Evolutionary conservation across 768 basidiomycete genomes (phyloP), one percentile per base, ranked within the genome.

Genomic region (Glaciozyma martinii): DNA sequence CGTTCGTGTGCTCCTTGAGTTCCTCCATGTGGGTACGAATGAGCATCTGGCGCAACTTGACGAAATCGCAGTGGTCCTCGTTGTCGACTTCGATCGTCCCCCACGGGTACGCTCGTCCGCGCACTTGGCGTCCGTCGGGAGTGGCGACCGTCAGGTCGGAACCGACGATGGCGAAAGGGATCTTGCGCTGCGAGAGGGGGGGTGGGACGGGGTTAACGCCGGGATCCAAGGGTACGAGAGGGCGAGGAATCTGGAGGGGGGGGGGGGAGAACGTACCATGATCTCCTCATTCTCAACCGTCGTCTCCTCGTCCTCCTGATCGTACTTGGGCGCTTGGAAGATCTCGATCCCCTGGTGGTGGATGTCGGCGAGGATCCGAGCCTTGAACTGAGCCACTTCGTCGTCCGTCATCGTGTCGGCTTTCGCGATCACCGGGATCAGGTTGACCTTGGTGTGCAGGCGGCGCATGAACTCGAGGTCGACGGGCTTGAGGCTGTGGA

Each of bases 11-110:
- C 79, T 98, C 95, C 74, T 94, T 82, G 71, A 99, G 82, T 77
- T 99, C 95, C 77, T 99, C 95, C 95, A 99, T 99, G 77, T 98
- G 95, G 15, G 94, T 98, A 62, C 95, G 84, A 71, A 99, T 88
- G 44, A 99, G 87, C 95, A 99, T 98, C 78, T 98, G 95, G 59
- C 95, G 87, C 66, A 99, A 87, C 79, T 98, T 98, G 78, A 98
- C 94, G 55, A 99, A 99, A 77, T 99, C 95, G 72, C 95, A 99
- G 76, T 99, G 95, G 23, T 91, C 89, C 76, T 98, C 95, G 74
- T 99, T 98, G 80, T 99, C 95, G 30, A 99, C 95, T 76, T 99
- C 95, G 70, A 98, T 91, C 57, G 93, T 86, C 76, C 95, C 95
- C 95, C 95, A 99, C 15, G 95, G 95, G 77, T 99, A 99, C 5